A percentile compares a stretch with the other conserved stretches of the same genome.
Conservation (phyloP, 176 grass and related monocot species). For the Poa pratensis region DNA sequence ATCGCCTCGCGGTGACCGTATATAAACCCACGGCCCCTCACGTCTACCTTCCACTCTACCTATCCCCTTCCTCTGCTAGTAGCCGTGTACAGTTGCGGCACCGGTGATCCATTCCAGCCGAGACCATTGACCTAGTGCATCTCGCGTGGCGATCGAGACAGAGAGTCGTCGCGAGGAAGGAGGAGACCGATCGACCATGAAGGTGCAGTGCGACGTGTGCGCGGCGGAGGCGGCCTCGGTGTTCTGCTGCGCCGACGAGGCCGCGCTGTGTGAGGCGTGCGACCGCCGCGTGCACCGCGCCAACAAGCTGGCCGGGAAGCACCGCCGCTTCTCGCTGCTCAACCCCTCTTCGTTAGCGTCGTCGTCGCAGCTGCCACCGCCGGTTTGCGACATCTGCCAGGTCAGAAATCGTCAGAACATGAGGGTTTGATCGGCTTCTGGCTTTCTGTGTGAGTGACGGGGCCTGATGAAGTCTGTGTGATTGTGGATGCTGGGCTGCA, state of each 20-base stretch:
- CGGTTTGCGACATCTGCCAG: constrained; percentile 93
- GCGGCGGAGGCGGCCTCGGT: constrained; percentile 67
- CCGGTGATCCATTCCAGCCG: constrained; percentile 3
- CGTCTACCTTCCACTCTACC: constrained; percentile 2
- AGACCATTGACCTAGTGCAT: constrained; percentile 46
- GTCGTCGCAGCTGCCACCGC: constrained; percentile 30
- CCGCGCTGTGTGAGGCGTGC: constrained; percentile 77
- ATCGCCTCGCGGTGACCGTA: constrained; percentile 14
- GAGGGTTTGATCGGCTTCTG: neutral
- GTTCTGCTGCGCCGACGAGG: constrained; percentile 94
- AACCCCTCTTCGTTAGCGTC: constrained; percentile 37
- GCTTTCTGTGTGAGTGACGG: neutral
- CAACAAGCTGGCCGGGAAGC: constrained; percentile 80
- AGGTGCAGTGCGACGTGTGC: constrained; percentile 90
- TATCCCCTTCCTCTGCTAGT: neutral
- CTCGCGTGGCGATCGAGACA: neutral
- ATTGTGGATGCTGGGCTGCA: constrained; percentile 18
- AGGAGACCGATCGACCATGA: constrained; percentile 45
- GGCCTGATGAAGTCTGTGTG: too few relatives aligned
- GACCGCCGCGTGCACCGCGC: constrained; percentile 74
- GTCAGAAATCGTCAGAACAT: constrained; percentile 29
- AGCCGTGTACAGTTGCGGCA: neutral
- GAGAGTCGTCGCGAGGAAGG: too few relatives aligned
- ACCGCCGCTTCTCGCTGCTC: constrained; percentile 76
- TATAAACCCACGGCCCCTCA: constrained; percentile 46